Base-by-base conservation (phyloP, 257 asterid genomes). In the Fraxinus excelsior region DNA sequence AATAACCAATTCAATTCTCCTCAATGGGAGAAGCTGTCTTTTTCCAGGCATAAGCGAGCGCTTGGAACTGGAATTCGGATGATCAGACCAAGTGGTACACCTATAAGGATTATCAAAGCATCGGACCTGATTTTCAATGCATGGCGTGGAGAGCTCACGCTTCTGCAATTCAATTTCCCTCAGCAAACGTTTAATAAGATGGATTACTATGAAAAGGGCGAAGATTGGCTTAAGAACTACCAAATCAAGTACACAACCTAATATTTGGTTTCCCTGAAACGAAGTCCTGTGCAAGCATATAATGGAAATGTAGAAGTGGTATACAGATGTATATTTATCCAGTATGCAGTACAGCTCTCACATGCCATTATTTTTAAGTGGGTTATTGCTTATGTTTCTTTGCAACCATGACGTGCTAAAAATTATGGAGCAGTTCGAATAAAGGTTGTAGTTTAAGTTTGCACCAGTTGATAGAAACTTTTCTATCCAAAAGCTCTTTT, bases 91-190 rank as follows among this genome's bases (percentile, higher is more conserved):
- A 85, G 94, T 73, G 99, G 99, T 37, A 77, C 97, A 3, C 94
- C 91, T 8, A 90, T 95, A 77, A 84, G 80, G 72, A 85, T 95
- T 67, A 38, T 76, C 72, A 79, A 84, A 79, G 96, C 99, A 19
- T 80, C 84, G 0, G 94, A 95, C 78, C 93, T 94, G 0, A 85
- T 90, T 76, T 86, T 82, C 11, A 97, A 95, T 78, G 98, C 98
- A n/a, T 95, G 99, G 99, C 96, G 94, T n/a, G 99, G 99, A 58
- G 99, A 98, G 79, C 83, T 35, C 91, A 86, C 84, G 98, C 98
- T 72, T 75, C 88, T 69, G 79, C 84, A 2, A 32, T 44, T 81
- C 92, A 82, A 26, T 93, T 93, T 93, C 79, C 90, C 89, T 14
- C 85, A 82, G 75, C 96, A 89, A 74, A 93, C 97, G 0, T 90